Evolutionary conservation across 352 stramenopile genomes (phyloP).

Genomic region (Phytophthora boehmeriae): DNA sequence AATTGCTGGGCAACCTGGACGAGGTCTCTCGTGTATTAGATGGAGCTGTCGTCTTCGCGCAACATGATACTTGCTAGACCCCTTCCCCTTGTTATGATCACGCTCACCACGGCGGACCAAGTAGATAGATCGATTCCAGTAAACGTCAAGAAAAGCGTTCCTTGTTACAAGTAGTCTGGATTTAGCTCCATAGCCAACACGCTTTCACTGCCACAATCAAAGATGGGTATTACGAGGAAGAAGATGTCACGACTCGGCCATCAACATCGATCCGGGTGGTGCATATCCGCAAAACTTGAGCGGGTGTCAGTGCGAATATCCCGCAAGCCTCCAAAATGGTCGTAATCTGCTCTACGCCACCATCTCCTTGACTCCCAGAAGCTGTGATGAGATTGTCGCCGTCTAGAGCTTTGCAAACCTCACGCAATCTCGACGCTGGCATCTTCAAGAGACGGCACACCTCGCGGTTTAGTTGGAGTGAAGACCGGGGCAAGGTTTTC

Average conservation of each 20-base stretch:
- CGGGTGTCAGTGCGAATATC: slow-evolving; percentile 51
- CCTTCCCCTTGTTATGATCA: background rate
- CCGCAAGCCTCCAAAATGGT: slow-evolving; percentile 74
- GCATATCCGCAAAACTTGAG: slow-evolving; percentile 50
- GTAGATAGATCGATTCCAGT: too few species aligned
- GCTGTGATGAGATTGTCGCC: slow-evolving; percentile 20
- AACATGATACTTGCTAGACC: background rate
- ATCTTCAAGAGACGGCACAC: slow-evolving; percentile 53
- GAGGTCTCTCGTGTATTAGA: slow-evolving; percentile 32
- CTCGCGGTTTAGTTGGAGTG: slow-evolving; percentile 55
- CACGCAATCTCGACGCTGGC: slow-evolving; percentile 37
- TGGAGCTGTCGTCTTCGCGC: slow-evolving; percentile 15
- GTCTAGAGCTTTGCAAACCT: slow-evolving; percentile 53
- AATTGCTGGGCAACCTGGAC: slow-evolving; percentile 28
- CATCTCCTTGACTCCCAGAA: slow-evolving; percentile 2
- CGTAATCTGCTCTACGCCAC: slow-evolving; percentile 59
- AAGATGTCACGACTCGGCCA: background rate
- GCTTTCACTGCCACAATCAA: background rate
- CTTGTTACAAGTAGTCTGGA: too few species aligned
- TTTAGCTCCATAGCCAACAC: too few species aligned
- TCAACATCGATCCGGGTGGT: slow-evolving; percentile 28
- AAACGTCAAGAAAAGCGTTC: background rate
- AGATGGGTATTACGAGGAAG: background rate
- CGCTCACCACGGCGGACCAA: background rate
- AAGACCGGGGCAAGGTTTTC: slow-evolving; percentile 35